These are phyloP conservation scores for Orobanche coerulescens DNA, from an alignment of 257 asterid genomes.

Conservation along the genomic window DNA sequence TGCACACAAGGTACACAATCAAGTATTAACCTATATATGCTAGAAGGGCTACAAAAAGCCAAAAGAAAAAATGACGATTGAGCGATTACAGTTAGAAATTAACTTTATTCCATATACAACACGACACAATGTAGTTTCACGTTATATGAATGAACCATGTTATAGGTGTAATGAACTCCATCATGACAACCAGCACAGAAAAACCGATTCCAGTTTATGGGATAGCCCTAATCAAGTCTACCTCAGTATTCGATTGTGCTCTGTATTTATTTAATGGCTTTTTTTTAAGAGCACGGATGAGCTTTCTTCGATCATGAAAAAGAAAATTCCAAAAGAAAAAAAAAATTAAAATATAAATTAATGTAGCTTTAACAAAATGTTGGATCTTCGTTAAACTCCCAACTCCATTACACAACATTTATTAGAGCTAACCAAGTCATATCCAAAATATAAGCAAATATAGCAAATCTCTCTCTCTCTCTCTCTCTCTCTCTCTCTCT, in stretches of 20 bases:
- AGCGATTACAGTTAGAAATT: not conserved
- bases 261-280: not conserved
- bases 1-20: not conserved
- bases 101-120: no score
- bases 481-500: no score
- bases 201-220: not conserved
- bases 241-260: not conserved
- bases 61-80: not conserved
- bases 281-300: not conserved
- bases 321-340: not conserved
- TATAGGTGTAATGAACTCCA: not conserved
- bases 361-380: not conserved
- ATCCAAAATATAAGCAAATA: not conserved
- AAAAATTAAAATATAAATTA: not conserved
- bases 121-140: not conserved
- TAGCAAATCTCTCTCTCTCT: conserved; percentile 15
- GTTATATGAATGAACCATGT: not conserved
- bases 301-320: not conserved
- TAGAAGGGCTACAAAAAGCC: no score
- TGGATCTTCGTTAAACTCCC: not conserved
- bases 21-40: no score
- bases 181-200: not conserved
- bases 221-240: not conserved
- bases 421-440: conserved; percentile 1
- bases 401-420: not conserved